These are phyloP conservation scores for Cunninghamia lanceolata DNA, from an alignment of 75 land plant genomes.

Conservation along the genomic window DNA sequence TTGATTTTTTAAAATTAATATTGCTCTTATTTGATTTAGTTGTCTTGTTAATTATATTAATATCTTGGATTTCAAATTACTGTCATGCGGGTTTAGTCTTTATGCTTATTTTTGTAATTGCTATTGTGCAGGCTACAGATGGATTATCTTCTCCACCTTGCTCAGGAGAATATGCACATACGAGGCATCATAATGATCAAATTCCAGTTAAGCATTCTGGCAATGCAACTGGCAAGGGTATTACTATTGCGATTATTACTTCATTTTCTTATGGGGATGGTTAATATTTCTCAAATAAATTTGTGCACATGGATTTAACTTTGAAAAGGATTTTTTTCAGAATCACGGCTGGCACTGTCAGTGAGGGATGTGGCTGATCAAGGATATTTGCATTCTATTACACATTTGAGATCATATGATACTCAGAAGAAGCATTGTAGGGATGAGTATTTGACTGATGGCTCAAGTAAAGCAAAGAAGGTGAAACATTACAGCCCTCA, in stretches of 20 bases:
- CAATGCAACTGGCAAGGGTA: slow-evolving; percentile 6
- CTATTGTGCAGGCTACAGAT: not conserved
- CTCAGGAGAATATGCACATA: not conserved
- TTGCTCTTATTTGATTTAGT: not conserved
- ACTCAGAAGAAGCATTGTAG: not conserved
- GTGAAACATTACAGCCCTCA: not conserved
- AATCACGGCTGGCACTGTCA: too few species aligned
- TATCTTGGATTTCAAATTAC: not conserved
- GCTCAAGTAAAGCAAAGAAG: slow-evolving; percentile 1
- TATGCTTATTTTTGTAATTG: not conserved
- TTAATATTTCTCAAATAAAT: not conserved
- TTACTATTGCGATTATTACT: not conserved
- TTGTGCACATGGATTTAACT: not conserved
- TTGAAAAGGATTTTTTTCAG: too few species aligned
- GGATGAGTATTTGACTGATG: not conserved
- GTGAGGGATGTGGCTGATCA: not conserved
- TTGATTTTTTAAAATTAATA: not conserved
- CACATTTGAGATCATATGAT: not conserved
- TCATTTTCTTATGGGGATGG: not conserved
- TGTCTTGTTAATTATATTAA: not conserved
- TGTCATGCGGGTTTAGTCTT: not conserved
- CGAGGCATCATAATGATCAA: not conserved
- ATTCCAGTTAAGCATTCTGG: not conserved
- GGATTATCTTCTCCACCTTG: not conserved
- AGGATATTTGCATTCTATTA: not conserved